A percentile compares a stretch with the other conserved stretches of the same genome.
phyloP scores from a whole-genome alignment of 78 protist genomes.

The Tieghemostelium lacteum region DNA sequence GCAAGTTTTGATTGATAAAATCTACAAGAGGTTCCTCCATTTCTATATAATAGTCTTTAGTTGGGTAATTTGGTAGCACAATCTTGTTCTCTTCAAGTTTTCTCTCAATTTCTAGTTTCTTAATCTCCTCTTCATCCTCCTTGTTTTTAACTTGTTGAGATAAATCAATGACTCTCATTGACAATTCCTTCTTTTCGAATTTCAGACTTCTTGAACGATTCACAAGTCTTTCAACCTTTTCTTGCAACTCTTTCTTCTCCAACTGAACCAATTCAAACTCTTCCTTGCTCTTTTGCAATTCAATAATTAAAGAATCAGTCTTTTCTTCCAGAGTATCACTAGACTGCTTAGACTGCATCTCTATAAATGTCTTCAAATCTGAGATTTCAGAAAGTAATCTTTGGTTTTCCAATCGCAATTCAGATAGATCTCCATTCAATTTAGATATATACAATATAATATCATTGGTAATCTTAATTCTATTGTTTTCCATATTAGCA shows the following conservation, averaged over 20 bases:
- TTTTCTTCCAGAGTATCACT: neutral
- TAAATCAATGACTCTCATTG: constrained; percentile 32
- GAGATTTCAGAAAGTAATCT: too few relatives aligned
- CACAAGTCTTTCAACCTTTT: neutral
- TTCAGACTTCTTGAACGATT: constrained; percentile 9
- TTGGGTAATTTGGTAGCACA: neutral
- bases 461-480: too few relatives aligned
- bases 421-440: too few relatives aligned
- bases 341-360: neutral
- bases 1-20: constrained; percentile 25
- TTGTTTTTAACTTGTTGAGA: neutral
- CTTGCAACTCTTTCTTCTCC: constrained; percentile 11
- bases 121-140: neutral
- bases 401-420: too few relatives aligned
- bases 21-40: constrained; percentile 31
- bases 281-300: constrained; percentile 11
- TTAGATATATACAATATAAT: too few relatives aligned
- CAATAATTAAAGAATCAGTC: neutral
- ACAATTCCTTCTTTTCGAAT: constrained; percentile 21
- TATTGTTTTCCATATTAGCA: too few relatives aligned
- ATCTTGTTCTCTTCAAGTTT: neutral
- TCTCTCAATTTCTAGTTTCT: neutral
- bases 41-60: constrained; percentile 13
- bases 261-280: neutral
- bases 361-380: too few relatives aligned